Evolutionary conservation across 495 filamentous ascomycete species (phyloP).

Genomic region (Neurospora tetraspora): DNA sequence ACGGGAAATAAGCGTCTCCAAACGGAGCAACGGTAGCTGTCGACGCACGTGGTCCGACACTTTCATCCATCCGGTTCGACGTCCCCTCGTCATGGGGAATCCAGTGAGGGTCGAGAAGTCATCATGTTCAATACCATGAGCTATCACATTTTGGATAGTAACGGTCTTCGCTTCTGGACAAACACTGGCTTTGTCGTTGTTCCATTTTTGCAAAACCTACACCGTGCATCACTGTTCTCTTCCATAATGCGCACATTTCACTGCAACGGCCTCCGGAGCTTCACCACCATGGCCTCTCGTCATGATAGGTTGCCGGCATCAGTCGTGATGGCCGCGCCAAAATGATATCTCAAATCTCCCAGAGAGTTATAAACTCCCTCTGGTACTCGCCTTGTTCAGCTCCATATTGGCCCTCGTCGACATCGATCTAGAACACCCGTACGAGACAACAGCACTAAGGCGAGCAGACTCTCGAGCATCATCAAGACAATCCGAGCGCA

Average conservation of each 20-base stretch:
- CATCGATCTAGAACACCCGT: background rate
- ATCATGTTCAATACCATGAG: background rate
- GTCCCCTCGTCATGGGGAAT: background rate
- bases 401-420: background rate
- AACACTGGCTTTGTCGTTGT: background rate
- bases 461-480: background rate
- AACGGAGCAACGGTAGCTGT: background rate
- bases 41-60: background rate
- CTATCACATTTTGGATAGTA: background rate
- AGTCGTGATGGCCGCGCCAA: background rate
- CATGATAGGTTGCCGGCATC: background rate
- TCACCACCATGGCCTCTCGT: background rate
- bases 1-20: background rate
- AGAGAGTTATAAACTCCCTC: background rate
- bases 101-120: background rate
- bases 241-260: background rate
- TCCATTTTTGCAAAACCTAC: no score
- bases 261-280: background rate
- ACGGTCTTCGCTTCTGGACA: background rate
- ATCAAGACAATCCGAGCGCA: background rate
- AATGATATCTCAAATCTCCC: background rate
- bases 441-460: background rate
- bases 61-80: background rate
- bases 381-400: background rate
- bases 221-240: background rate